A percentile compares a stretch with the other conserved stretches of the same genome.
phyloP scores from a whole-genome alignment of 257 asterid genomes.

The Osmanthus fragrans region DNA sequence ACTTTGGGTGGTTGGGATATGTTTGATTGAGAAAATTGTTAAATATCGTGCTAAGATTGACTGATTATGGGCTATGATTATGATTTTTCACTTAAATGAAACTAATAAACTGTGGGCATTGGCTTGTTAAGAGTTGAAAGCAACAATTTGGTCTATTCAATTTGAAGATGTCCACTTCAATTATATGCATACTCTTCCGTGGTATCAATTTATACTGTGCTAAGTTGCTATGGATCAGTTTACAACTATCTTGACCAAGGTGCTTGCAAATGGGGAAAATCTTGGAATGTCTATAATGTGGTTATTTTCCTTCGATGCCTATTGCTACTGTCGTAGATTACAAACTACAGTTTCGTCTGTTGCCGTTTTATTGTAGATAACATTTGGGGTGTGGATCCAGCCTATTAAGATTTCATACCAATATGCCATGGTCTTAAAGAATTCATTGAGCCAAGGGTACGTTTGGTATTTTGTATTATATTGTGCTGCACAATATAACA shows the following conservation, averaged over 20 bases:
- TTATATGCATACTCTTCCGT: neutral
- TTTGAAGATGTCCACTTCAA: too few species aligned
- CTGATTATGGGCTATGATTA: neutral
- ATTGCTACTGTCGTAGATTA: neutral
- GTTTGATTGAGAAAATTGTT: neutral
- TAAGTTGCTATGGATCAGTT: neutral
- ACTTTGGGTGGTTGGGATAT: neutral
- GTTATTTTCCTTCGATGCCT: neutral
- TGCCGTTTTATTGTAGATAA: neutral
- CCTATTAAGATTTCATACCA: neutral
- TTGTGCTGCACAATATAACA: neutral
- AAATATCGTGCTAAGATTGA: neutral
- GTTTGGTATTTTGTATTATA: neutral
- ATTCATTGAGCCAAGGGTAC: neutral
- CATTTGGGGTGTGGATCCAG: neutral
- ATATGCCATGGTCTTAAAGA: neutral
- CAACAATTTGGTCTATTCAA: neutral
- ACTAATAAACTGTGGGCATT: neutral
- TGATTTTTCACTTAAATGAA: neutral
- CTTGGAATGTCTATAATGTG: neutral
- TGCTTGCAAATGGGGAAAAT: neutral
- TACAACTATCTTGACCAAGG: neutral
- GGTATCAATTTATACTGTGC: neutral
- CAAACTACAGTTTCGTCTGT: neutral
- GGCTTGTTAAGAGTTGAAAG: neutral